Evolutionary conservation across 2,329 filamentous ascomycete species (phyloP).

Genomic region (Paraphaeosphaeria minitans): DNA sequence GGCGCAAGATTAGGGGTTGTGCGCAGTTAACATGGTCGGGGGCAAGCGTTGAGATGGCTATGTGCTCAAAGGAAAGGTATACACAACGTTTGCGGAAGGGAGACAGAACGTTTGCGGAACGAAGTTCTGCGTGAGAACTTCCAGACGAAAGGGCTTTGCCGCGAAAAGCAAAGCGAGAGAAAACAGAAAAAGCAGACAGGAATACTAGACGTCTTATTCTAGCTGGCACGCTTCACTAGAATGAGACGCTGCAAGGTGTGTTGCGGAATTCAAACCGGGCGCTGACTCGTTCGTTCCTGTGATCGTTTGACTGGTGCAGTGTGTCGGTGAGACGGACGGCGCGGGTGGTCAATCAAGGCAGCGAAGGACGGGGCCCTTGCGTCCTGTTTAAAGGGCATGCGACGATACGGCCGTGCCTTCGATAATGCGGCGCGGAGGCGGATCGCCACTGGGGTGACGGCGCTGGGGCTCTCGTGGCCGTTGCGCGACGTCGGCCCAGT

Average conservation of each 20-base stretch:
- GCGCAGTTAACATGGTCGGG: slow-evolving; percentile 37
- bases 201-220: slow-evolving; percentile 34
- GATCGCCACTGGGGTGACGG: slow-evolving; percentile 35
- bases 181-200: slow-evolving; percentile 37
- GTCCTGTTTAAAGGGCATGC: slow-evolving; percentile 36
- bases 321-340: slow-evolving; percentile 22
- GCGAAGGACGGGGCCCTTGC: slow-evolving; percentile 41
- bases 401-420: slow-evolving; percentile 33
- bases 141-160: slow-evolving; percentile 31
- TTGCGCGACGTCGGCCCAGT: slow-evolving; percentile 14
- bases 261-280: slow-evolving; percentile 39
- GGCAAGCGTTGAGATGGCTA: slow-evolving; percentile 33
- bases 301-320: slow-evolving; percentile 18
- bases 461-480: slow-evolving; percentile 26
- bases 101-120: slow-evolving; percentile 40
- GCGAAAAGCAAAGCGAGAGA: slow-evolving; percentile 44
- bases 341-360: slow-evolving; percentile 14
- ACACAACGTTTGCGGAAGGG: slow-evolving; percentile 40
- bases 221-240: slow-evolving; percentile 25
- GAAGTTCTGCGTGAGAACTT: slow-evolving; percentile 35
- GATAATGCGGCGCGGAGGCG: slow-evolving; percentile 27
- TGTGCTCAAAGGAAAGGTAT: slow-evolving; percentile 29
- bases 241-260: slow-evolving; percentile 34
- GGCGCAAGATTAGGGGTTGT: slow-evolving; percentile 33
- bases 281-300: slow-evolving; percentile 31